Evolutionary conservation across 345 rosid species (phyloP).

Genomic region (Bretschneidera sinensis): DNA sequence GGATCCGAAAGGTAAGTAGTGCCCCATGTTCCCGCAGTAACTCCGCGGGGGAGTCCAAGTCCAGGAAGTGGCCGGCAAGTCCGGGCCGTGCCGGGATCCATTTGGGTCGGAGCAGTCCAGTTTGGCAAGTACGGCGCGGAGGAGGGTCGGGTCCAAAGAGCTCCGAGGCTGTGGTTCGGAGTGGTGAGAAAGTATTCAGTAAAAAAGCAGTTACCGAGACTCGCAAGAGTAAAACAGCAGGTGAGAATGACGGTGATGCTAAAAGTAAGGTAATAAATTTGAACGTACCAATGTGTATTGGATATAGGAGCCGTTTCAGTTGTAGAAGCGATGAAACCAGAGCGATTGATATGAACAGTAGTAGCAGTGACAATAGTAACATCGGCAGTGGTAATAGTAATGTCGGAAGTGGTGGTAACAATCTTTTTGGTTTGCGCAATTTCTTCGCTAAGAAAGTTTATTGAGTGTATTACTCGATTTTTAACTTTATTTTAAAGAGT

Average conservation of each 20-base stretch:
- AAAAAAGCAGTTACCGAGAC: constrained; percentile 22
- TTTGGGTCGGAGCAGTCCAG: constrained; percentile 72
- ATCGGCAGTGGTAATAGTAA: not conserved
- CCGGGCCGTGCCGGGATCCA: constrained; percentile 64
- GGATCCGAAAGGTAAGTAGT: constrained; percentile 55
- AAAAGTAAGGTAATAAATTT: constrained; percentile 40
- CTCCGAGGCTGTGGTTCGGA: constrained; percentile 19
- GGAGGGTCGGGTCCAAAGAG: constrained; percentile 16
- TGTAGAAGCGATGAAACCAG: constrained; percentile 48
- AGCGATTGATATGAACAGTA: too few species aligned
- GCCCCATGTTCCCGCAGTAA: constrained; percentile 85
- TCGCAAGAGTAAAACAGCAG: constrained; percentile 25
- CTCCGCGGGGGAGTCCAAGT: constrained; percentile 49
- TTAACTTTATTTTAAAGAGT: too few species aligned
- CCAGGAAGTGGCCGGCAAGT: constrained; percentile 61
- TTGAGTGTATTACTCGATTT: constrained; percentile 15
- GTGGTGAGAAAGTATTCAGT: constrained; percentile 16
- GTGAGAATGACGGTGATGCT: not conserved
- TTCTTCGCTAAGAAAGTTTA: constrained; percentile 66
- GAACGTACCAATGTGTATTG: constrained; percentile 57
- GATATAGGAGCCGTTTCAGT: constrained; percentile 59
- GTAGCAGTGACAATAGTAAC: not conserved
- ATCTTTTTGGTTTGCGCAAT: constrained; percentile 59
- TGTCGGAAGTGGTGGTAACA: not conserved
- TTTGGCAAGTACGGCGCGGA: constrained; percentile 64